Evolutionary conservation across 805 yeast species (phyloP), one percentile per base, ranked within the genome.

Genomic region (Zygosaccharomyces gambellarensis): DNA sequence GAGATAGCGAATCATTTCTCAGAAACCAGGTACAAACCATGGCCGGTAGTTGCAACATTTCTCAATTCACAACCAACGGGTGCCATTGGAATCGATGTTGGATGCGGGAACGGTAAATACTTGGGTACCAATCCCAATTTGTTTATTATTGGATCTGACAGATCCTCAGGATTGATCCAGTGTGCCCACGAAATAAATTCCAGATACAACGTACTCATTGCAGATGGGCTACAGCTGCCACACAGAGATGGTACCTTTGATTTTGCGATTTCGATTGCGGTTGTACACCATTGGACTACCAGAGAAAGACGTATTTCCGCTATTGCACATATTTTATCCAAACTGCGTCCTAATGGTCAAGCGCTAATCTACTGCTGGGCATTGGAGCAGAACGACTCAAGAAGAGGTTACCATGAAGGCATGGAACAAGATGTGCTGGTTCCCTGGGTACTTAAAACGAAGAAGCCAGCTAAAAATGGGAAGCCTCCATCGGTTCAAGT

Each of bases 21-120:
- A 2, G 85, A 85, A 57, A 94, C 99, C 0, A 69, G 99, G 43
- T 94, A 90, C 70, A 92, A 73, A 71, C 97, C 98, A 25, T 94
- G 99, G 99, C 98, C 98, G 6, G 82, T 90, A 19, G 99, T 94
- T 23, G 87, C 87, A 45, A 67, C 75, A 51, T 94, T 85, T 62
- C 68, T 94, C 40, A 62, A 58, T 9, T 57, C 67, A 1, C 78
- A 79, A 58, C 51, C 63, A 0, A 69, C 70, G 5, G 85, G 88
- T 39, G 70, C 83, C 1, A 53, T 92, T 0, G 99, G 99, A 1
- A 74, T 90, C 27, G 99, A 94, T 69, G 88, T 92, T 19, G 99
- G 99, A 0, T 92, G 98, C 67, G 99, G 99, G 3, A 94, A 94
- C 65, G 99, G 99, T 2, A 94, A 94, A 63, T 94, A 94, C 63